Percentiles rank a stretch among this genome's conserved stretches.
These are phyloP conservation scores for Cryptococcus sp. DNA, from an alignment of 1,284 basidiomycete genomes.

Conservation along the genomic window DNA sequence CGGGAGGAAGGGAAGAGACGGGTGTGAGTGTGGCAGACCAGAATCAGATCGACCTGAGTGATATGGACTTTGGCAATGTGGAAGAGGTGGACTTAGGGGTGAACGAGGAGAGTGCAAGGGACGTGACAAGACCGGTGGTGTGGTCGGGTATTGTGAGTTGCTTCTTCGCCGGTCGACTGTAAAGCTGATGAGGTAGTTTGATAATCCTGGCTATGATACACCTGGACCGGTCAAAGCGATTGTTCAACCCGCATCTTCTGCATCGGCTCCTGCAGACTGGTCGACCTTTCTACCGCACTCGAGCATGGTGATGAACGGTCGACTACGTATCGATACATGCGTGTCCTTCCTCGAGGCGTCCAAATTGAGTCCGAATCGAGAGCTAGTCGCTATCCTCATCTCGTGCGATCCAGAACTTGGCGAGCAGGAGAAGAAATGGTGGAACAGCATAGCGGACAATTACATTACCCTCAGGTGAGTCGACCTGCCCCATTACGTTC, in stretches of 20 bases:
- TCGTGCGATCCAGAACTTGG: slow-evolving; percentile 50
- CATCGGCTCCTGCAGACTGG: slow-evolving; percentile 12
- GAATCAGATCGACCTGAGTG: slow-evolving; percentile 33
- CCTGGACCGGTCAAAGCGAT: slow-evolving; percentile 7
- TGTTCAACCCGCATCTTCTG: slow-evolving; percentile 15
- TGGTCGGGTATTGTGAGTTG: slow-evolving; percentile 36
- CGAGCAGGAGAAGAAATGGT: slow-evolving; percentile 49
- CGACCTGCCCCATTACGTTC: slow-evolving; percentile 6
- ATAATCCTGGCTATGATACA: slow-evolving; percentile 24
- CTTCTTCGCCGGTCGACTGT: not conserved
- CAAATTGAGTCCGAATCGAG: slow-evolving; percentile 67
- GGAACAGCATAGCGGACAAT: slow-evolving; percentile 62
- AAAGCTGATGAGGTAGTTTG: slow-evolving; percentile 14
- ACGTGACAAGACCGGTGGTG: slow-evolving; percentile 14
- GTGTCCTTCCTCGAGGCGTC: slow-evolving; percentile 68
- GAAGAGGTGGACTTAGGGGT: slow-evolving; percentile 8
- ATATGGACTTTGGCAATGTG: slow-evolving; percentile 20
- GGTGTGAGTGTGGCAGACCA: slow-evolving; percentile 18
- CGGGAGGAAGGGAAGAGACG: not conserved
- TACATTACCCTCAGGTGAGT: slow-evolving; percentile 69
- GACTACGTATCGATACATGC: slow-evolving; percentile 68
- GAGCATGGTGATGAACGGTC: slow-evolving; percentile 51
- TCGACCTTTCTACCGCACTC: slow-evolving; percentile 26
- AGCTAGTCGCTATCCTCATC: slow-evolving; percentile 70
- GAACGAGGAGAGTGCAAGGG: slow-evolving; percentile 5